These are phyloP conservation scores for Hypholoma fasciculare DNA, from an alignment of 768 basidiomycete species.

Conservation along the genomic window DNA sequence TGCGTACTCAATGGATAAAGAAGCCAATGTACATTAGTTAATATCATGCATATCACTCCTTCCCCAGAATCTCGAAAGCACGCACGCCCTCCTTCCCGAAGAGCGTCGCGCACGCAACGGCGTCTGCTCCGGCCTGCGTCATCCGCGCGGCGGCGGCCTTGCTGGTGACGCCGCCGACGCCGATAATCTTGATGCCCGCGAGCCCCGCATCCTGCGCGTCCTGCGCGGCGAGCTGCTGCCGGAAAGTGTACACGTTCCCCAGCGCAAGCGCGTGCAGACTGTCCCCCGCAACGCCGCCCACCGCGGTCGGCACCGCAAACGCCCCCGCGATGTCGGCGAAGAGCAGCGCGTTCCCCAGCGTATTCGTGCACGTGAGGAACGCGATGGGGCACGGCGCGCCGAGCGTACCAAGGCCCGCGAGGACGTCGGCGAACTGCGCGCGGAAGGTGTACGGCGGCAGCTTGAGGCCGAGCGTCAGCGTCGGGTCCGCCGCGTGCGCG, in stretches of 20 bases:
- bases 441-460: slow-evolving; percentile 72
- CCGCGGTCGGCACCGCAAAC: slow-evolving; percentile 62
- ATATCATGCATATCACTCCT: slow-evolving; percentile 5
- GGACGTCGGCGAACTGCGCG: slow-evolving; percentile 58
- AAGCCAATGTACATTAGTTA: neutral
- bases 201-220: slow-evolving; percentile 37
- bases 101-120: slow-evolving; percentile 61
- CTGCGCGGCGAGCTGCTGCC: slow-evolving; percentile 44
- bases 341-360: slow-evolving; percentile 68
- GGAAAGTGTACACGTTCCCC: slow-evolving; percentile 73
- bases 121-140: slow-evolving; percentile 70
- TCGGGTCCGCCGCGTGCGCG: slow-evolving; percentile 46
- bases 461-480: slow-evolving; percentile 73
- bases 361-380: slow-evolving; percentile 82
- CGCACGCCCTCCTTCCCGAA: slow-evolving; percentile 53
- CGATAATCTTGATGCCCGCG: slow-evolving; percentile 59
- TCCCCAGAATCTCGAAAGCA: slow-evolving; percentile 46
- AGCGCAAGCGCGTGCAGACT: slow-evolving; percentile 73
- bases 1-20: neutral
- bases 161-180: slow-evolving; percentile 80
- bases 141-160: slow-evolving; percentile 63
- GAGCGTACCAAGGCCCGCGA: slow-evolving; percentile 46
- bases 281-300: slow-evolving; percentile 80
- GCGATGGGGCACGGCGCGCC: slow-evolving; percentile 44
- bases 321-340: slow-evolving; percentile 55